These are phyloP conservation scores for Myxozyma geophila DNA, from an alignment of 805 yeast species.

Conservation along the genomic window DNA sequence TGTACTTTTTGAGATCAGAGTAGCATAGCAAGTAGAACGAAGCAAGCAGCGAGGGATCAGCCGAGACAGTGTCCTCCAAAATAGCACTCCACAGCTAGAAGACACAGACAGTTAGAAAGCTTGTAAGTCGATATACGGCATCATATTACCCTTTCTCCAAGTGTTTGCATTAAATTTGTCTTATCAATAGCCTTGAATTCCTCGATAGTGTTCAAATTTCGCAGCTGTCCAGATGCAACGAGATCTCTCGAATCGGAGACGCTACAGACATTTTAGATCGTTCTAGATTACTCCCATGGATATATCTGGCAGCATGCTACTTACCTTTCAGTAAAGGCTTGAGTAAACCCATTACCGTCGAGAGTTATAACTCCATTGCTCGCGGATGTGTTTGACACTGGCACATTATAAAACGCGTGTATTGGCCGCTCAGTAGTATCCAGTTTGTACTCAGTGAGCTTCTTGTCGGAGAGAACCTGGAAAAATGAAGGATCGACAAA, in stretches of 20 bases:
- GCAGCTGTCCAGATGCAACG: slow-evolving; percentile 49
- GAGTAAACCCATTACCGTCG: slow-evolving; percentile 37
- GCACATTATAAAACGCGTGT: slow-evolving; percentile 47
- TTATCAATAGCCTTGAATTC: slow-evolving; percentile 78
- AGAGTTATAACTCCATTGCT: slow-evolving; percentile 41
- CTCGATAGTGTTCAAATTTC: slow-evolving; percentile 81
- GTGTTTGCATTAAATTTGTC: slow-evolving; percentile 54
- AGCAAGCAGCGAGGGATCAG: slow-evolving; percentile 50
- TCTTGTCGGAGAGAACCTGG: slow-evolving; percentile 69
- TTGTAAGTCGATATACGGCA: background rate
- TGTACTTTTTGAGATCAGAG: slow-evolving; percentile 88
- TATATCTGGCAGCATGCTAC: background rate
- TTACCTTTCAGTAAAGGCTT: background rate
- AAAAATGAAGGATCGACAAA: slow-evolving; percentile 89
- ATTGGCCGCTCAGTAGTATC: slow-evolving; percentile 55
- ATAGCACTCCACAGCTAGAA: slow-evolving; percentile 40
- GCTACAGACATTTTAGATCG: background rate
- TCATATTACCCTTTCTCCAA: slow-evolving; percentile 44
- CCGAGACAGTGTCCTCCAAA: slow-evolving; percentile 45
- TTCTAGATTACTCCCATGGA: background rate
- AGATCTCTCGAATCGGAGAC: slow-evolving; percentile 14
- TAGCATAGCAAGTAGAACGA: slow-evolving; percentile 64
- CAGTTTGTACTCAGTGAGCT: slow-evolving; percentile 73
- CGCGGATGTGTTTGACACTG: slow-evolving; percentile 35
- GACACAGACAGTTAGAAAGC: background rate